Evolutionary conservation across 2,329 filamentous ascomycete genomes (phyloP), one percentile per base, ranked within the genome.

Genomic region (Colletotrichum simmondsii): DNA sequence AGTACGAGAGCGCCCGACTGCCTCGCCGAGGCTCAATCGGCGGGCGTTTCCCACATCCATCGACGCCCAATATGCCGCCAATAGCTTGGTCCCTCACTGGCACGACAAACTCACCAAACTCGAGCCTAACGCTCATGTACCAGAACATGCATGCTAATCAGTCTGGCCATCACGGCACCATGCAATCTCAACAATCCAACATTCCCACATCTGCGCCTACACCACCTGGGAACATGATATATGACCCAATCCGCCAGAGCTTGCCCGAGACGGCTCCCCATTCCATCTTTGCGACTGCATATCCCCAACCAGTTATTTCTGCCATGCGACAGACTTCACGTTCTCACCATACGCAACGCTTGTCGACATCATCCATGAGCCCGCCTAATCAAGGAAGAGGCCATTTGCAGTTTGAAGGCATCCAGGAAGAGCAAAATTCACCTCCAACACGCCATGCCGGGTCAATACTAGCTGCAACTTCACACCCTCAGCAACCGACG

Each of bases 31-130:
- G 79, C 80, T 90, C 82, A 65, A 80, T 85, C 6, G 26, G 67
- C 16, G 81, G 80, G 24, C 83, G 84, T 4, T 84, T 90, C 26
- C 81, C 85, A 3, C 82, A 81, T 12, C 83, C 85, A 1, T 79
- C 85, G 0, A 89, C 88, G 0, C 89, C 89, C 1, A 87, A 86
- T 63, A 83, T 85, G 52, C 83, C 85, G 10, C 86, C 85, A 0
- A 94, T 97, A 71, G 95, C 94, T 1, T 97, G 94, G 93, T 95
- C 94, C 8, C 84, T 97, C n/a, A 95, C 95, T 0, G 95, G 95
- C 16, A 96, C 93, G 1, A 95, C 94, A 67, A 95, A 97, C 78
- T 97, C 94, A 4, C 93, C 94, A 1, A 95, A 92, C 75, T 95
- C 94, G 0, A 97, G 94, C 78, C 85, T 97, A 5, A 95, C 94